These are phyloP conservation scores for Naganishia vaughanmartiniae DNA, from an alignment of 768 basidiomycete species.

Conservation along the genomic window DNA sequence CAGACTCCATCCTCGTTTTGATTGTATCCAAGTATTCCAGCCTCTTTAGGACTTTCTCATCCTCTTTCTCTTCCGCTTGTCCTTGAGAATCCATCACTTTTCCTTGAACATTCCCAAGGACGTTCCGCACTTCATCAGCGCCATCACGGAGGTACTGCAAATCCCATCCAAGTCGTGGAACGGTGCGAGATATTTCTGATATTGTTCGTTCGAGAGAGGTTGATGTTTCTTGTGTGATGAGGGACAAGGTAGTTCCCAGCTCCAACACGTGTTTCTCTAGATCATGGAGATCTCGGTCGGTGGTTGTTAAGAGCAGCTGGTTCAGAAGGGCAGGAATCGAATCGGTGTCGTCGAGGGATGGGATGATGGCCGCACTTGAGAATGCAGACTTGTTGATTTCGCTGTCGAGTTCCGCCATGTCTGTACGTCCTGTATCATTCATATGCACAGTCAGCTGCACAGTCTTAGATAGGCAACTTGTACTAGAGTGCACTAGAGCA, in stretches of 20 bases:
- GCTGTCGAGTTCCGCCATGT: conserved; percentile 7
- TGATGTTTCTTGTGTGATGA: conserved; percentile 77
- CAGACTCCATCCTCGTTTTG: conserved; percentile 80
- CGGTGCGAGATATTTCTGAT: conserved; percentile 84
- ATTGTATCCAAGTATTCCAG: conserved; percentile 78
- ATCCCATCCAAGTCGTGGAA: conserved; percentile 90
- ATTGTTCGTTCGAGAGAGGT: conserved; percentile 80
- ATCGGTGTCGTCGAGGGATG: not conserved
- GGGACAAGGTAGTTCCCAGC: not conserved
- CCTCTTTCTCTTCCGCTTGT: conserved; percentile 51
- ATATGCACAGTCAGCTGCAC: not conserved
- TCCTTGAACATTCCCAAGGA: conserved; percentile 64
- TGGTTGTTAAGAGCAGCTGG: not conserved
- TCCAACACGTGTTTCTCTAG: conserved; percentile 5
- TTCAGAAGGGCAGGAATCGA: conserved; percentile 17
- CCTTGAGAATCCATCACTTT: conserved; percentile 52
- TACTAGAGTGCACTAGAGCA: no score
- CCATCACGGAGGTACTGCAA: conserved; percentile 95
- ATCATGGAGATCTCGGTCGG: conserved; percentile 7
- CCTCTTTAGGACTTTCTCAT: conserved; percentile 67
- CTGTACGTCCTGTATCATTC: not conserved
- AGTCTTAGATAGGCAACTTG: not conserved
- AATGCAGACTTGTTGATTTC: not conserved
- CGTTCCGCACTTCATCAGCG: conserved; percentile 69
- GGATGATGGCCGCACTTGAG: conserved; percentile 13